A percentile compares a stretch with the other conserved stretches of the same genome.
These are phyloP conservation scores for Vitis amurensis DNA, from an alignment of 164 flowering plant genomes.

Conservation along the genomic window DNA sequence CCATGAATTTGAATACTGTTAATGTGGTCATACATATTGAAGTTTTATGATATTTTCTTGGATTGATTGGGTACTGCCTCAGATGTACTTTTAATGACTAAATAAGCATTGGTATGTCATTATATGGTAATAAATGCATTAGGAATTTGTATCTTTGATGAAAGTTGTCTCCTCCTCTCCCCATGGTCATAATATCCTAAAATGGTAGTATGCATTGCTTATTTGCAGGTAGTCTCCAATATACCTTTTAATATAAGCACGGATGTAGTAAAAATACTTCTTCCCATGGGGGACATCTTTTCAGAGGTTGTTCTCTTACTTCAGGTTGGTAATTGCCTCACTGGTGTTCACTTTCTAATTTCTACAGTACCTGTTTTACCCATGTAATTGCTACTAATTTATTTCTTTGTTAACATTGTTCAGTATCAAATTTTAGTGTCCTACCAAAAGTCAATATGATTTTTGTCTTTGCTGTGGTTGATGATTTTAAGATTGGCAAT, in stretches of 20 bases:
- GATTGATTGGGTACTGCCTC: too few species aligned
- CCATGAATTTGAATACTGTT: too few species aligned
- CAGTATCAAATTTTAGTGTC: too few species aligned
- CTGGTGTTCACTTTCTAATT: not conserved
- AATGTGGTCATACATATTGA: too few species aligned
- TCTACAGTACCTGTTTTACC: not conserved
- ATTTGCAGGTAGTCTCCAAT: constrained; percentile 88
- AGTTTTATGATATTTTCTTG: too few species aligned
- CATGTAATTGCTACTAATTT: not conserved
- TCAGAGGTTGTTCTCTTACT: constrained; percentile 91
- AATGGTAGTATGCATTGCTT: not conserved
- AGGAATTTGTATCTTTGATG: too few species aligned
- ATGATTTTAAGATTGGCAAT: too few species aligned
- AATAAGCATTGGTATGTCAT: not conserved
- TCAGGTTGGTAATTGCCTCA: constrained; percentile 55
- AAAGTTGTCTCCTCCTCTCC: not conserved
- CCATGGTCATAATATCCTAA: not conserved
- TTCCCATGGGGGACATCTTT: constrained; percentile 95
- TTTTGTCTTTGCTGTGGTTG: too few species aligned
- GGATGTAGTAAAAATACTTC: constrained; percentile 83
- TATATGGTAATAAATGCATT: not conserved
- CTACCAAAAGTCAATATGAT: too few species aligned
- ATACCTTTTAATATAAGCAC: constrained; percentile 94
- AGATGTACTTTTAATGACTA: too few species aligned
- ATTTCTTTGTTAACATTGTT: too few species aligned